Percentiles rank a stretch among this genome's conserved stretches.
These are phyloP conservation scores for Flaveria sonorensis DNA, from an alignment of 129 eudicot genomes.

Conservation along the genomic window DNA sequence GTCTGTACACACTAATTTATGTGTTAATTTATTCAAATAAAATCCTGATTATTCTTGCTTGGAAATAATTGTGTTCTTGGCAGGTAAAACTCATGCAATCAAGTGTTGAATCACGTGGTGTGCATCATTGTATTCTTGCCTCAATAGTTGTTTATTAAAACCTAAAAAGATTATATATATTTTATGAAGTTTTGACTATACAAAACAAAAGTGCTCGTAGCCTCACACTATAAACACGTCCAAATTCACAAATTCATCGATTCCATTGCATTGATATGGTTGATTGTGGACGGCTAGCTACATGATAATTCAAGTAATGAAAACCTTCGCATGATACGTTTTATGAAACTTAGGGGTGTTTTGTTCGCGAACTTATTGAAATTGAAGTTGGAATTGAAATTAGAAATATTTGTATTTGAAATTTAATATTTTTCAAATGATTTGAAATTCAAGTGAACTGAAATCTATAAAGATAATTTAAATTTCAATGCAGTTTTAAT, in stretches of 20 bases:
- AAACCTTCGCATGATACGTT: background rate
- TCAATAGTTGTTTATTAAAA: background rate
- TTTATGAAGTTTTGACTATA: background rate
- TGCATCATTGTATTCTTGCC: conserved; percentile 37
- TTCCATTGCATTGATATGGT: background rate
- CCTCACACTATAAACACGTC: background rate
- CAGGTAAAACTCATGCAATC: conserved; percentile 22
- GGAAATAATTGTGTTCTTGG: conserved; percentile 33
- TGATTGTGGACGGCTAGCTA: background rate
- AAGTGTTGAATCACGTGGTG: conserved; percentile 40
- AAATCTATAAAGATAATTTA: too few species aligned
- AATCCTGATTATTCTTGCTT: conserved; percentile 30
- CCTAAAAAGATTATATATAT: background rate
- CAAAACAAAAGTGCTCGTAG: conserved; percentile 25
- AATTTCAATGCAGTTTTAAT: too few species aligned
- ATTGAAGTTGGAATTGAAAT: too few species aligned
- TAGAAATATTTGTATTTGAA: too few species aligned
- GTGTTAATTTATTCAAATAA: conserved; percentile 13
- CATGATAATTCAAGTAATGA: background rate
- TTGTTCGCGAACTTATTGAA: too few species aligned
- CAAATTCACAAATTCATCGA: background rate
- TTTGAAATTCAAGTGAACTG: too few species aligned
- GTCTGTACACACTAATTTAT: conserved; percentile 26
- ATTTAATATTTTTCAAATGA: too few species aligned
- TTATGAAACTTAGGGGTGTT: too few species aligned